A percentile compares a stretch with the other conserved stretches of the same genome.
phyloP scores from a whole-genome alignment of 768 basidiomycete species.

The Auricularia sp. region DNA sequence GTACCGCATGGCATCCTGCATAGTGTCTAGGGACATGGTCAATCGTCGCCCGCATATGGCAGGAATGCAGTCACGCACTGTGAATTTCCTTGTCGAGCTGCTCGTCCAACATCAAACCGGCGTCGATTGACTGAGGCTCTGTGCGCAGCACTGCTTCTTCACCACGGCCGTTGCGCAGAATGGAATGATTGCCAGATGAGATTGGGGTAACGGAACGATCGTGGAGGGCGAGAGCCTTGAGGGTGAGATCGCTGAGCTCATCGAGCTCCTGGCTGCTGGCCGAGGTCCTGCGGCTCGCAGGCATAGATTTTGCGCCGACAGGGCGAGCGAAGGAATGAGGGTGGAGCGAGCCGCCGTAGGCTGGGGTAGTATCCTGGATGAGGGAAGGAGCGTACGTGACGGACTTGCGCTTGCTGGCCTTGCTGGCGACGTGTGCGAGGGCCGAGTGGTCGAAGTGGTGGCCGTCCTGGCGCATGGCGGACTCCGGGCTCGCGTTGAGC shows the following conservation, averaged over 20 bases:
- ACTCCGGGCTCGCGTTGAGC: constrained; percentile 44
- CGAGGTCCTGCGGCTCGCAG: constrained; percentile 80
- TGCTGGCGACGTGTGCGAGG: constrained; percentile 60
- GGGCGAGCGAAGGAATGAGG: constrained; percentile 33
- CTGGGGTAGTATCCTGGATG: constrained; percentile 49
- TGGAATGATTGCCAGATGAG: constrained; percentile 41
- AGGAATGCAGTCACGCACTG: constrained; percentile 42
- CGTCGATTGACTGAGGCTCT: constrained; percentile 32
- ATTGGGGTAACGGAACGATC: constrained; percentile 32
- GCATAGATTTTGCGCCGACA: constrained; percentile 85
- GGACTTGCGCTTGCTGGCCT: constrained; percentile 72
- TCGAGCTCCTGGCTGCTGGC: constrained; percentile 75
- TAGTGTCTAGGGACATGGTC: neutral
- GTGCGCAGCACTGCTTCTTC: constrained; percentile 41
- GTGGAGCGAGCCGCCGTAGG: constrained; percentile 37
- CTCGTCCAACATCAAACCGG: constrained; percentile 87
- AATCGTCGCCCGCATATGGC: constrained; percentile 10
- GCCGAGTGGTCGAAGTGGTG: constrained; percentile 35
- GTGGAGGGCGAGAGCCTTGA: constrained; percentile 51
- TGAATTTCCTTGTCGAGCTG: constrained; percentile 92
- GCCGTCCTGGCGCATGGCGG: constrained; percentile 30
- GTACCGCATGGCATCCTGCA: constrained; percentile 75
- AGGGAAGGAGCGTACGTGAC: constrained; percentile 73
- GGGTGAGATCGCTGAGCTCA: constrained; percentile 59
- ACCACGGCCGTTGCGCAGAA: constrained; percentile 30